A percentile compares a stretch with the other conserved stretches of the same genome.
Conservation (phyloP, 179 eudicot species). For the Camellia oleifera region DNA sequence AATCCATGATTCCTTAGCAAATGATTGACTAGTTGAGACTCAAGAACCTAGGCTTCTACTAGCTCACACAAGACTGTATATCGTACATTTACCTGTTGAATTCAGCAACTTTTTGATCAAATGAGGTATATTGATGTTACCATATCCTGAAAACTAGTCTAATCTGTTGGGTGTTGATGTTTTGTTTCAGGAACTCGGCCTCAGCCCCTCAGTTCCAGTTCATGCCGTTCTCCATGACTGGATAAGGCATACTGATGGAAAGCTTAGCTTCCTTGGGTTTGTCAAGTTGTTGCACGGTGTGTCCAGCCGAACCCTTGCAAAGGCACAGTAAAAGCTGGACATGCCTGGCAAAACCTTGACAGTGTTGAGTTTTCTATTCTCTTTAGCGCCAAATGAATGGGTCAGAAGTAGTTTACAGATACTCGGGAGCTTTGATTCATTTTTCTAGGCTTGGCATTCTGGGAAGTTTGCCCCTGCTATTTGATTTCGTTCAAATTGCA, state of each 20-base stretch:
- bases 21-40: no score
- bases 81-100: background rate
- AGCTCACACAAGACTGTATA: background rate
- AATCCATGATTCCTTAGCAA: no score
- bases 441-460: background rate
- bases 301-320: constrained; percentile 38
- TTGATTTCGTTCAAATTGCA: background rate
- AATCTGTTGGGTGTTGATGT: background rate
- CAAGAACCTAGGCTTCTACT: no score
- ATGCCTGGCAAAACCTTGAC: background rate
- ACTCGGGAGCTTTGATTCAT: background rate
- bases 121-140: no score
- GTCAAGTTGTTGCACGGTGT: constrained; percentile 76
- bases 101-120: background rate
- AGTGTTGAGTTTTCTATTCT: background rate
- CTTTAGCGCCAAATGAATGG: background rate
- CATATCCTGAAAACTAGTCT: no score
- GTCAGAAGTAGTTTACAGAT: background rate
- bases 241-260: constrained; percentile 88
- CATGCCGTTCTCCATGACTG: constrained; percentile 89
- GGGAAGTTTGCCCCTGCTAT: background rate
- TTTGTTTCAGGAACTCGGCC: constrained; percentile 70
- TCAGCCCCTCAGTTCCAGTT: constrained; percentile 84
- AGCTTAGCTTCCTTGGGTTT: constrained; percentile 86
- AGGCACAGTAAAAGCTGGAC: constrained; percentile 24